Conservation (phyloP, 2,329 filamentous ascomycete genomes). For the Xylogone sp. region DNA sequence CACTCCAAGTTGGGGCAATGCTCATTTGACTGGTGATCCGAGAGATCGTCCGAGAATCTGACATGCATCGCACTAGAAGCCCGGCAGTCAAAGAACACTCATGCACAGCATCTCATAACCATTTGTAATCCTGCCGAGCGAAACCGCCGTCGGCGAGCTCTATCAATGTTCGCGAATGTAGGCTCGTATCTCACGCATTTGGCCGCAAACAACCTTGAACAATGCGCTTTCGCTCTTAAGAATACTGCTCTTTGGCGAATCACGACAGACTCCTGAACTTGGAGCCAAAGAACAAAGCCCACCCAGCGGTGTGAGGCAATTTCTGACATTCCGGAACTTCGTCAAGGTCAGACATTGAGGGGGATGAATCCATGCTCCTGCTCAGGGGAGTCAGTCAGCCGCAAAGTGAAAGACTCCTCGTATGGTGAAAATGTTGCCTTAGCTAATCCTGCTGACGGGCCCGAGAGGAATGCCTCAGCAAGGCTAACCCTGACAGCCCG, state of each 20-base stretch:
- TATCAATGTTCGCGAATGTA: too few relatives aligned
- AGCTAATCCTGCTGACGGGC: background rate
- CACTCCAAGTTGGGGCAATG: background rate
- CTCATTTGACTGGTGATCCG: background rate
- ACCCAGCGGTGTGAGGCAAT: background rate
- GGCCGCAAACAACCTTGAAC: too few relatives aligned
- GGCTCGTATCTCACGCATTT: too few relatives aligned
- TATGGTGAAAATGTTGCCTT: background rate
- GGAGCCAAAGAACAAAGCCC: too few relatives aligned
- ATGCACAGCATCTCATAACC: background rate
- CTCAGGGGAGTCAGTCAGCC: too few relatives aligned
- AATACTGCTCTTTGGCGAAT: too few relatives aligned
- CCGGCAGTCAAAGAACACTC: background rate
- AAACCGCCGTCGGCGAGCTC: background rate
- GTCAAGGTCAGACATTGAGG: background rate
- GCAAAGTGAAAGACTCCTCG: background rate
- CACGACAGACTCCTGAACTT: background rate
- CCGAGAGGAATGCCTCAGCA: background rate
- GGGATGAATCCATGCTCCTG: too few relatives aligned
- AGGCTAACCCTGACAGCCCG: background rate
- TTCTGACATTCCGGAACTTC: background rate
- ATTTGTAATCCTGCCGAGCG: too few relatives aligned
- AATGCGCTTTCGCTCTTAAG: background rate
- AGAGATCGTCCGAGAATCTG: background rate
- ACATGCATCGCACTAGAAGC: background rate